Percentiles rank a stretch among this genome's conserved stretches.
Evolutionary conservation across 257 asterid genomes (phyloP).

Genomic region (Capsicum pubescens): DNA sequence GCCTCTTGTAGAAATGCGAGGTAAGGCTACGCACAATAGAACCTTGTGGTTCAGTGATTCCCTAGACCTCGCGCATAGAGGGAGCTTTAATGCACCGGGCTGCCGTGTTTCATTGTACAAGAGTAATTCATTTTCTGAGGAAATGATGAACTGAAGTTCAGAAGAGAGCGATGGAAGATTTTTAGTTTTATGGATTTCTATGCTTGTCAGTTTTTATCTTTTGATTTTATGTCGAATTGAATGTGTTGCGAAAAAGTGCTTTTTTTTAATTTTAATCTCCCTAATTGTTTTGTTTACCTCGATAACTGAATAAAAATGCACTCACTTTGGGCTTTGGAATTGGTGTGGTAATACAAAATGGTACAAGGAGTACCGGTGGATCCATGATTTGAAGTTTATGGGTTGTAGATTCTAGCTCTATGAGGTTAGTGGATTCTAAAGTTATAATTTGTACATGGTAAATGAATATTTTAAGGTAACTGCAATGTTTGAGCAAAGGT

Average conservation of each 20-base stretch:
- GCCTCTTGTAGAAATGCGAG: too few species aligned
- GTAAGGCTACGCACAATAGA: too few species aligned
- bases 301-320: neutral
- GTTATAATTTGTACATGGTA: neutral
- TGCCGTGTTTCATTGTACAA: neutral
- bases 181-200: neutral
- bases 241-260: neutral
- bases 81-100: too few species aligned
- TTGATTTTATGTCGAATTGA: neutral
- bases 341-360: slow-evolving; percentile 3
- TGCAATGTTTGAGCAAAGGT: neutral
- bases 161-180: neutral
- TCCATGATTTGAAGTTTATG: neutral
- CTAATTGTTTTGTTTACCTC: neutral
- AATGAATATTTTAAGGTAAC: neutral
- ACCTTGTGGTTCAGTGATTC: too few species aligned
- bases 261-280: neutral
- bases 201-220: neutral
- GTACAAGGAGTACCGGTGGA: neutral
- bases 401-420: neutral
- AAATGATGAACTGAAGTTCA: neutral
- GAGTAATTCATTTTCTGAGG: neutral
- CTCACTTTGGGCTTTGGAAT: neutral
- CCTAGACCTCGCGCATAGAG: too few species aligned
- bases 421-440: neutral